phyloP scores from a whole-genome alignment of 2,329 filamentous ascomycete genomes.

The Cercospora berteroae region DNA sequence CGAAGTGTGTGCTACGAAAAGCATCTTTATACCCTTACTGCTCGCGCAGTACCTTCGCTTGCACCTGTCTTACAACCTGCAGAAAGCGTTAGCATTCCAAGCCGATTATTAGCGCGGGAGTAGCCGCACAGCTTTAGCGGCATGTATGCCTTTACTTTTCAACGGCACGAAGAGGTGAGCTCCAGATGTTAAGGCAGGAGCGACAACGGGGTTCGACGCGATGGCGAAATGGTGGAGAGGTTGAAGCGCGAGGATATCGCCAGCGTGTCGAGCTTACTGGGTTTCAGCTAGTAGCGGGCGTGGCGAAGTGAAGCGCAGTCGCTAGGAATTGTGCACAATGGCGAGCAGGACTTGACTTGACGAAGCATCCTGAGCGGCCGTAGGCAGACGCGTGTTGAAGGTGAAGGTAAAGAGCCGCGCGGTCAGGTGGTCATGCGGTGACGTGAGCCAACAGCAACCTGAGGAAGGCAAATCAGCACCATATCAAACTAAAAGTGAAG shows the following conservation, averaged over 20 bases:
- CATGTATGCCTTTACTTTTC: background rate
- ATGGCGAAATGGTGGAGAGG: background rate
- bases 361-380: background rate
- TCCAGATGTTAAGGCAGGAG: background rate
- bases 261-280: background rate
- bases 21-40: background rate
- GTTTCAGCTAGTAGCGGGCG: background rate
- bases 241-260: background rate
- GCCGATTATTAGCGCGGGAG: background rate
- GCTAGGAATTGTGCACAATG: background rate
- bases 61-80: background rate
- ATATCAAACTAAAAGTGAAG: background rate
- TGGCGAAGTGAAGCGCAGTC: background rate
- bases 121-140: background rate
- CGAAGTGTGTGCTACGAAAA: background rate
- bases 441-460: background rate
- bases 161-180: background rate
- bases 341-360: background rate
- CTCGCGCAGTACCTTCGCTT: background rate
- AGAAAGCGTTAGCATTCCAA: background rate
- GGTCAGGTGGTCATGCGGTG: background rate
- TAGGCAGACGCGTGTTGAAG: background rate
- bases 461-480: background rate
- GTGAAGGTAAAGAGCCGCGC: background rate
- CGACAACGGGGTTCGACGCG: background rate